Base-by-base conservation (phyloP, 2,329 filamentous ascomycete species). In the Diaporthe sp. region DNA sequence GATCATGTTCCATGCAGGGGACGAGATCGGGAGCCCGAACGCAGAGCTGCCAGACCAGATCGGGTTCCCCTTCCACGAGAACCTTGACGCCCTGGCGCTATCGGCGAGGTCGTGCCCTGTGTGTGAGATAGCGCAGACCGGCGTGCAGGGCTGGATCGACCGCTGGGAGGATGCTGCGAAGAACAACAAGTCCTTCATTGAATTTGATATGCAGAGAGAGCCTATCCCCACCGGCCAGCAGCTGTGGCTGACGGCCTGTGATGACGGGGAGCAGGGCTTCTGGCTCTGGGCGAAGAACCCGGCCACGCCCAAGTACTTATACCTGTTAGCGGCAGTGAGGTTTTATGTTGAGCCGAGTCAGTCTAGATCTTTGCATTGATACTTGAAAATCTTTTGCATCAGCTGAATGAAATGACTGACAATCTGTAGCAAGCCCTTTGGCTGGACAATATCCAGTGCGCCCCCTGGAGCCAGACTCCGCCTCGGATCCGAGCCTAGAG, bases 101-200 rank as follows among this genome's bases (percentile, higher is more conserved):
- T 73, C 71, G 25, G 58, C 71, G 4, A 35, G 30, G 58, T 66
- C 28, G 9, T 73, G 71, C 19, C 58, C 60, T 15, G 30, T 73
- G 33, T 73, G 71, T 12, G 10, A 47, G 6, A 19, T 73, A 57
- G 60, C 55, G 13, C 71, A 73, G n/a, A 13, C 12, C 2, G 71
- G 71, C 1, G 35, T 67, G 10, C 60, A 58, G 25, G 17, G 25
- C 17, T 73, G 71, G 71, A 47, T 55, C 17, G 33, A 67, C 28
- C 15, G 15, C 28, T 73, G 40, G 57, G 47, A 73, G 30, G 33
- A 73, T 15, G 60, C 71, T 22, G 71, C 58, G 35, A 54, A 38
- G 33, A 55, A 42, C 60, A 10, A 54, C n/a, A 69, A 42, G 17
- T 17, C n/a, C 2, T 69, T 69, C 17, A 69, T 69, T 17, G 66